Percentiles rank a stretch among this genome's conserved stretches.
phyloP scores from a whole-genome alignment of 2,329 filamentous ascomycete genomes.

The Botrytis deweyae region DNA sequence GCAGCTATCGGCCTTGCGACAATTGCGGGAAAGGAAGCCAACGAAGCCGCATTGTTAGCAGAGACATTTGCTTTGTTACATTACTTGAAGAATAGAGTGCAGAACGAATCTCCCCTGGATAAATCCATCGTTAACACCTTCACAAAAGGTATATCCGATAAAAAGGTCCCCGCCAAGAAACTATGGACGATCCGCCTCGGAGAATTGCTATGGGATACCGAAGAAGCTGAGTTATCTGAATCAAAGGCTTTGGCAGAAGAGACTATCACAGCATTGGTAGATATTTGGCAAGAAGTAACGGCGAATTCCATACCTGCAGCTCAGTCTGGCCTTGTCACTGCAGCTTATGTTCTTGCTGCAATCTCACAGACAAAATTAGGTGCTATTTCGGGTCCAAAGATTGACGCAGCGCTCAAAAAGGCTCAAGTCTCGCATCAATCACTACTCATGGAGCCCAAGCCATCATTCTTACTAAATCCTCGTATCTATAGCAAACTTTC shows the following conservation, averaged over 20 bases:
- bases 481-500: conserved; percentile 81
- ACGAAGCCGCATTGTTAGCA: conserved; percentile 75
- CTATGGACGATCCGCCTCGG: conserved; percentile 78
- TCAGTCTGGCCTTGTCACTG: conserved; percentile 79
- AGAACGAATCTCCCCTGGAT: conserved; percentile 59
- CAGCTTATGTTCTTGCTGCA: conserved; percentile 71
- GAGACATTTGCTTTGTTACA: conserved; percentile 71
- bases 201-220: conserved; percentile 63
- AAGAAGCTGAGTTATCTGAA: conserved; percentile 48
- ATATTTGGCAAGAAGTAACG: conserved; percentile 74
- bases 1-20: conserved; percentile 65
- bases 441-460: conserved; percentile 71
- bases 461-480: conserved; percentile 81
- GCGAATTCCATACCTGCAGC: conserved; percentile 75
- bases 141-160: conserved; percentile 80
- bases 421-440: conserved; percentile 63
- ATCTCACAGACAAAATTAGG: conserved; percentile 56
- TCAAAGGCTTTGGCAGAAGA: conserved; percentile 55
- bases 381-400: conserved; percentile 54
- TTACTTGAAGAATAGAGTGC: conserved; percentile 62
- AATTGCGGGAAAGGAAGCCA: conserved; percentile 79
- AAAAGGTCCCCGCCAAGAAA: conserved; percentile 73
- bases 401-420: conserved; percentile 58
- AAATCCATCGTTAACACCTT: conserved; percentile 69
- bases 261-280: conserved; percentile 56